Evolutionary conservation across 768 basidiomycete genomes (phyloP), one percentile per base, ranked within the genome.

Genomic region (Panellus pusillus): DNA sequence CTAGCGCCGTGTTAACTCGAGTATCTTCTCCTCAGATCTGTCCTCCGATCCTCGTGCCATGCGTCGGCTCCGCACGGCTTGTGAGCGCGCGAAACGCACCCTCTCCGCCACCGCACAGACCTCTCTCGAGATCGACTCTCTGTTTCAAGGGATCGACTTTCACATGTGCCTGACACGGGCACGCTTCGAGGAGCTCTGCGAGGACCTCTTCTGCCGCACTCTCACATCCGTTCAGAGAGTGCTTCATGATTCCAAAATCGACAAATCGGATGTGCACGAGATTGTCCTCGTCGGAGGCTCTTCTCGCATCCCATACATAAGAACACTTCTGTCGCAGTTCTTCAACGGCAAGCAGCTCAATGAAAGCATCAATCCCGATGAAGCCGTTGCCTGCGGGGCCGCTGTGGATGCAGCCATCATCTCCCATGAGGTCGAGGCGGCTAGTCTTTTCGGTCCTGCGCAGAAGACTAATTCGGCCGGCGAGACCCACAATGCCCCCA

Each of bases 81-180:
- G 82, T 73, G 84, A 86, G 74, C 80, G 82, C 62, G 84, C 83
- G 35, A 86, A 86, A 79, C 78, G 83, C 63, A 84, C 82, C 36
- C 81, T 86, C 57, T 86, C 84, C 29, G 82, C 83, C 55, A 82
- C 82, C 54, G 77, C 83, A 47, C 82, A 84, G 68, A 83, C 84
- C 42, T 37, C 78, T 54, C 78, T 80, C 67, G 79, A 79, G 63
- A 79, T 79, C 71, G 78, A 79, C 70, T 77, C 77, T 44, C 73
- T 86, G 63, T 83, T 78, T 70, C 82, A 83, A 72, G 83, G 83
- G 66, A 79, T 84, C 72, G 83, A 85, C 72, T 83, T 85, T 73
- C 84, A 82, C 78, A 83, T 81, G 50, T 82, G 81, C 60, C 75
- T 86, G 71, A 85, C 84, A 63, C 82, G 84, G 68, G 80, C 81